phyloP scores from a whole-genome alignment of 2,329 filamentous ascomycete genomes.

The Coleophoma cylindrospora region DNA sequence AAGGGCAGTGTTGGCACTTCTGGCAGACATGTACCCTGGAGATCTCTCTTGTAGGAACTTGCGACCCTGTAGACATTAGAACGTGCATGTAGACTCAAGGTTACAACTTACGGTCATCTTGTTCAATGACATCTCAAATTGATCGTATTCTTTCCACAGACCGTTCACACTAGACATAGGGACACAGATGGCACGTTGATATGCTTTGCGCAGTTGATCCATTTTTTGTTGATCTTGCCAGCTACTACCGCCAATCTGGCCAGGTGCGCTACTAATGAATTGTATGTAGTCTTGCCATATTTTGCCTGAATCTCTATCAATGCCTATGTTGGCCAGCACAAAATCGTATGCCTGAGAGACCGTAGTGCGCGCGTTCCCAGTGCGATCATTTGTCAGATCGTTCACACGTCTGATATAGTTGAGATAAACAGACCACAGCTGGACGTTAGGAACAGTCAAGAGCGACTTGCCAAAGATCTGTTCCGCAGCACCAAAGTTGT shows the following conservation, averaged over 20 bases:
- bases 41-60: conserved; percentile 94
- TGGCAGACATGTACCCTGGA: conserved; percentile 91
- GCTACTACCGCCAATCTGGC: conserved; percentile 73
- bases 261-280: conserved; percentile 85
- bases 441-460: conserved; percentile 72
- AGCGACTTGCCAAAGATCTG: conserved; percentile 79
- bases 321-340: conserved; percentile 81
- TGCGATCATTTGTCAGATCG: conserved; percentile 75
- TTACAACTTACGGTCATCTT: conserved; percentile 69
- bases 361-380: conserved; percentile 69
- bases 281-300: conserved; percentile 96
- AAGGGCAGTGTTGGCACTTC: conserved; percentile 84
- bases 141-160: conserved; percentile 96
- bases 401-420: conserved; percentile 92
- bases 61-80: conserved; percentile 58
- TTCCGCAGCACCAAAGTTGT: conserved; percentile 77
- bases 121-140: conserved; percentile 91
- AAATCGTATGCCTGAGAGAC: conserved; percentile 89
- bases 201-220: conserved; percentile 86
- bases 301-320: conserved; percentile 82
- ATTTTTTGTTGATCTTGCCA: conserved; percentile 99
- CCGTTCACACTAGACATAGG: conserved; percentile 79
- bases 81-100: conserved; percentile 1
- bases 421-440: conserved; percentile 88
- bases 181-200: conserved; percentile 82